These are phyloP conservation scores for Xylariaceae sp. DNA, from an alignment of 2,329 filamentous ascomycete genomes.

Conservation along the genomic window DNA sequence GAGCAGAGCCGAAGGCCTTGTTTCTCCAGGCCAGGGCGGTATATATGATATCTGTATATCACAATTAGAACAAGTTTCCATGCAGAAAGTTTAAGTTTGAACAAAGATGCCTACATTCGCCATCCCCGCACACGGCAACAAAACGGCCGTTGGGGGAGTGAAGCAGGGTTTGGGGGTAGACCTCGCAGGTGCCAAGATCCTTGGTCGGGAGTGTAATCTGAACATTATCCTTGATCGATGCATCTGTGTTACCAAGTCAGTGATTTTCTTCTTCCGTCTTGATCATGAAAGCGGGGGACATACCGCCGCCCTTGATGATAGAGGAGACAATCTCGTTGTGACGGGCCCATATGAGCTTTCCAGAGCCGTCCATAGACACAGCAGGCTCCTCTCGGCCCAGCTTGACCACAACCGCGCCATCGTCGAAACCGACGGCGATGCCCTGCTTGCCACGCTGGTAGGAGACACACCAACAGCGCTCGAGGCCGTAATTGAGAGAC, in stretches of 20 bases:
- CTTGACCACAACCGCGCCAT: slow-evolving; percentile 96
- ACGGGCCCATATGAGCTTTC: slow-evolving; percentile 93
- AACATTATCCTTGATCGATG: slow-evolving; percentile 79
- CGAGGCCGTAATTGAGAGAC: slow-evolving; percentile 90
- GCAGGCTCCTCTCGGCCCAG: slow-evolving; percentile 96
- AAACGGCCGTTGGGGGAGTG: slow-evolving; percentile 96
- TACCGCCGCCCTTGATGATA: slow-evolving; percentile 83
- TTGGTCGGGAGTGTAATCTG: slow-evolving; percentile 85
- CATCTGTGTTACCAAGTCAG: slow-evolving; percentile 54
- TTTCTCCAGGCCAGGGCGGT: slow-evolving; percentile 95
- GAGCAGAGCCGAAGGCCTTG: slow-evolving; percentile 90
- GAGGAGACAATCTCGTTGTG: slow-evolving; percentile 94
- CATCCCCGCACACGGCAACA: slow-evolving; percentile 79
- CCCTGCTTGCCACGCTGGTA: slow-evolving; percentile 94
- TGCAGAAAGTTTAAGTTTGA: no score
- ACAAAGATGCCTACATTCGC: slow-evolving; percentile 57
- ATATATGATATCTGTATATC: slow-evolving; percentile 73
- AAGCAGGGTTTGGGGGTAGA: slow-evolving; percentile 89
- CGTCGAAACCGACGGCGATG: slow-evolving; percentile 93
- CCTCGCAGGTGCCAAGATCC: slow-evolving; percentile 91
- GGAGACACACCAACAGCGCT: slow-evolving; percentile 95
- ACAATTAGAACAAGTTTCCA: background rate
- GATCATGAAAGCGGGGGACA: slow-evolving; percentile 30
- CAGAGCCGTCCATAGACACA: slow-evolving; percentile 93
- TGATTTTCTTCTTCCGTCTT: slow-evolving; percentile 12